Conservation (phyloP, 768 basidiomycete genomes). For the Boletus huronensis region DNA sequence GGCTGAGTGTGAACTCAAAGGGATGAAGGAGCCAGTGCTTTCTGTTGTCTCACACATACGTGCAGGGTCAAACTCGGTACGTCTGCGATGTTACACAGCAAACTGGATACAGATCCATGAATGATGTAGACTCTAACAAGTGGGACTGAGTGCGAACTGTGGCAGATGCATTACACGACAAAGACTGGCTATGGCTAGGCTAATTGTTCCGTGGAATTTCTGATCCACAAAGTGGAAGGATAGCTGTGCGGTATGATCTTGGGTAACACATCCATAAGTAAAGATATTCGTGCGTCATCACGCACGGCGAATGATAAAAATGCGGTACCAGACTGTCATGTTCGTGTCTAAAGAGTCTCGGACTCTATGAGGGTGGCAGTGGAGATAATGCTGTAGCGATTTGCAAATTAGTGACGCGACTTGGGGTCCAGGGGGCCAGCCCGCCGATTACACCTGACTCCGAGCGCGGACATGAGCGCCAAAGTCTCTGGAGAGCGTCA, state of each 20-base stretch:
- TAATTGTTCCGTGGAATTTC: conserved; percentile 8
- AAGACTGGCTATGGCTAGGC: neutral
- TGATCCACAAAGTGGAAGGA: conserved; percentile 1
- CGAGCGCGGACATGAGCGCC: neutral
- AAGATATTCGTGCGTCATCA: neutral
- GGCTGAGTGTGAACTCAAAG: too few relatives aligned
- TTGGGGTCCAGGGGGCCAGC: neutral
- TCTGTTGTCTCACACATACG: too few relatives aligned
- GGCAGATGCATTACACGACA: neutral
- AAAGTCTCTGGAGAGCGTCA: conserved; percentile 43
- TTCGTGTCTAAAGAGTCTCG: neutral
- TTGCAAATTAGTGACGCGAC: neutral
- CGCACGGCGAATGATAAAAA: neutral
- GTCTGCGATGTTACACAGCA: too few relatives aligned
- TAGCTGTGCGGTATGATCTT: conserved; percentile 5
- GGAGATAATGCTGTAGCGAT: conserved; percentile 1
- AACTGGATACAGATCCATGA: too few relatives aligned
- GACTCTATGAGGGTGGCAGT: neutral
- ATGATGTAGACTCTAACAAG: too few relatives aligned
- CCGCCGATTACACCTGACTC: neutral
- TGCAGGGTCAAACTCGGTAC: too few relatives aligned
- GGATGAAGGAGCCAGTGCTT: too few relatives aligned
- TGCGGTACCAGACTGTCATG: conserved; percentile 13
- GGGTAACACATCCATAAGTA: conserved; percentile 12
- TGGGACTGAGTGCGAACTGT: too few relatives aligned